Conservation (phyloP, 192 early-diverging fungal genomes). For the Mortierella hygrophila region DNA sequence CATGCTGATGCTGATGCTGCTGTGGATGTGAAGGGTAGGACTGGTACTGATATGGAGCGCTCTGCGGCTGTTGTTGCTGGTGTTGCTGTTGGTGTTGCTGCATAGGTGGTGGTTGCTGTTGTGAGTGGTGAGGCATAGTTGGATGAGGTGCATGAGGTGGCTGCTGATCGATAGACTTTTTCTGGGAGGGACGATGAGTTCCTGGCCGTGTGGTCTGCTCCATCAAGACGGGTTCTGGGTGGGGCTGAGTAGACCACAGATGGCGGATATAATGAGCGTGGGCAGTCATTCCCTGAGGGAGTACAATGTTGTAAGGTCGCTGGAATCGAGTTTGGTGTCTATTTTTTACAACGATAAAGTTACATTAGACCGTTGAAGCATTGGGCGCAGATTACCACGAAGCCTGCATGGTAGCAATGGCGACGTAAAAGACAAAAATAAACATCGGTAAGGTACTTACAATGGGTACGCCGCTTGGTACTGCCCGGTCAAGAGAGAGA, state of each 20-base stretch:
- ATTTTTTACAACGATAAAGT: not conserved
- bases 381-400: slow-evolving; percentile 3
- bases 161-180: slow-evolving; percentile 7
- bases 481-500: slow-evolving; percentile 64
- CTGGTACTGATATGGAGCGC: not conserved
- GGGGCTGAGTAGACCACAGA: slow-evolving; percentile 33
- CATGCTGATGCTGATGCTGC: not conserved
- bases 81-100: not conserved
- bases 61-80: not conserved
- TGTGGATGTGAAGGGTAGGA: not conserved
- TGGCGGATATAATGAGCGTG: slow-evolving; percentile 50
- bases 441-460: slow-evolving; percentile 41
- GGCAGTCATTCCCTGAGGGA: slow-evolving; percentile 41
- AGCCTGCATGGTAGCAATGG: not conserved
- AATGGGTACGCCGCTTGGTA: slow-evolving; percentile 63
- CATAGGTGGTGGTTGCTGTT: not conserved
- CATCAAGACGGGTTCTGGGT: slow-evolving; percentile 2
- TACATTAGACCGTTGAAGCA: not conserved
- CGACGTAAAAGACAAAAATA: not conserved
- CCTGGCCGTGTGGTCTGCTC: not conserved
- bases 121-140: not conserved
- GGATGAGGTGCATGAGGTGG: not conserved
- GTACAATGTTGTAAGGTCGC: slow-evolving; percentile 33
- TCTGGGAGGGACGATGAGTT: not conserved
- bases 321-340: slow-evolving; percentile 48